Base-by-base conservation (phyloP, 1,284 basidiomycete genomes). In the Tilletia indica region DNA sequence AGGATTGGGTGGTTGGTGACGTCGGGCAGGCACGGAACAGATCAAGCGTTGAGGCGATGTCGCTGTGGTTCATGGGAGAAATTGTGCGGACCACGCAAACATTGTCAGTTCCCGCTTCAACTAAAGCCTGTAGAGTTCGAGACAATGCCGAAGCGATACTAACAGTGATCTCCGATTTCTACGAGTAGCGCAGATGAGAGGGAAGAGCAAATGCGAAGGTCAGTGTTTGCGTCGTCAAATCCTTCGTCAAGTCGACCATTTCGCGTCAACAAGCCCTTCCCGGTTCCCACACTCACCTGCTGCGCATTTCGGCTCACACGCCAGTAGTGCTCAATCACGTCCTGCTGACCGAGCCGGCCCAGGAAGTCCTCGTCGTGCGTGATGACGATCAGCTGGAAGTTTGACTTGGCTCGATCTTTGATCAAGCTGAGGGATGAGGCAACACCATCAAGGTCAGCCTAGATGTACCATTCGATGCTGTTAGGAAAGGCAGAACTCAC, bases 311-410 rank as follows among this genome's bases (percentile, higher is more conserved):
- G 69, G 47, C 75, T 75, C 68, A 82, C 81, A 61, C 81, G 78
- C 77, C 79, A 83, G 72, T 83, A 83, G 70, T 79, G 76, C 67
- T 81, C 79, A 51, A 83, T 74, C 39, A 77, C 77, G 61, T 78
- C 78, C 19, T 75, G 78, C 71, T 82, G 80, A 3, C 75, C 76
- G 3, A 83, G 74, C 68, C 78, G 58, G 31, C 74, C 76, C 48
- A 82, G 67, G 63, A 83, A 83, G n/a, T 82, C 79, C 63, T 81
- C 79, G 73, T 83, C 82, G 73, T 83, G 82, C 9, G 82, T 82
- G 85, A 99, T 99, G 80, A 99, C 92, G 76, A 99, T 92, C 63
- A 99, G 88, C 86, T 99, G 96, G 88, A 98, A 97, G 85, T 97
- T 97, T 8, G 91, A 88, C 82, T 94, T 92, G 68, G 73, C 75